Evolutionary conservation across 2,329 filamentous ascomycete genomes (phyloP).

Genomic region (Lasiodiplodia sp.): DNA sequence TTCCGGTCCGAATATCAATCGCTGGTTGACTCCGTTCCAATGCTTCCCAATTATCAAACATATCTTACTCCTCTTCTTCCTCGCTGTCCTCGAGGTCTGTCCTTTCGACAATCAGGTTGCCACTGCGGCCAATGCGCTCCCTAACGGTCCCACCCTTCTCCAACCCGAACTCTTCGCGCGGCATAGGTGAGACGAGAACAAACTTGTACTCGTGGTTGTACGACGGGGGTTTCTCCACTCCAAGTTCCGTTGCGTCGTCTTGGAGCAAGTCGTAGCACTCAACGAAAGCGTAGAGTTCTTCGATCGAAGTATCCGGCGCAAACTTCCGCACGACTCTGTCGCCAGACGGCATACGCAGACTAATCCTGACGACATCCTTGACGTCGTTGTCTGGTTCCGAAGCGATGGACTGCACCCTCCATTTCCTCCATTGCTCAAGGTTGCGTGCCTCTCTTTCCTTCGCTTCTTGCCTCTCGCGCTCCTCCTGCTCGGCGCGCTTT

Average conservation of each 20-base stretch:
- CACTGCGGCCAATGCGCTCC: constrained; percentile 79
- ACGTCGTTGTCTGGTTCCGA: constrained; percentile 71
- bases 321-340: constrained; percentile 83
- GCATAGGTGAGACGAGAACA: constrained; percentile 83
- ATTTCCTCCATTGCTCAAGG: constrained; percentile 75
- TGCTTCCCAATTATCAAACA: constrained; percentile 4
- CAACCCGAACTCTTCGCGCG: constrained; percentile 79
- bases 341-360: constrained; percentile 67
- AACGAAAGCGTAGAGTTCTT: constrained; percentile 95
- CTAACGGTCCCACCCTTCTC: constrained; percentile 70
- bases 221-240: constrained; percentile 63
- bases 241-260: constrained; percentile 43
- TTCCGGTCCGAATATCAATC: background rate
- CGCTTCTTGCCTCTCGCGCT: constrained; percentile 68
- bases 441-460: constrained; percentile 65
- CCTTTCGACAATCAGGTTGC: constrained; percentile 87
- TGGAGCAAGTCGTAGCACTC: constrained; percentile 80
- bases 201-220: constrained; percentile 89
- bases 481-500: constrained; percentile 70
- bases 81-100: constrained; percentile 64
- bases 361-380: constrained; percentile 76
- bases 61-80: constrained; percentile 16
- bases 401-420: constrained; percentile 74
- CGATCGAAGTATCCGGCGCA: constrained; percentile 70
- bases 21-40: constrained; percentile 19